A percentile compares a stretch with the other conserved stretches of the same genome.
Evolutionary conservation across 2,329 filamentous ascomycete species (phyloP).

Genomic region (Beauveria sp.): DNA sequence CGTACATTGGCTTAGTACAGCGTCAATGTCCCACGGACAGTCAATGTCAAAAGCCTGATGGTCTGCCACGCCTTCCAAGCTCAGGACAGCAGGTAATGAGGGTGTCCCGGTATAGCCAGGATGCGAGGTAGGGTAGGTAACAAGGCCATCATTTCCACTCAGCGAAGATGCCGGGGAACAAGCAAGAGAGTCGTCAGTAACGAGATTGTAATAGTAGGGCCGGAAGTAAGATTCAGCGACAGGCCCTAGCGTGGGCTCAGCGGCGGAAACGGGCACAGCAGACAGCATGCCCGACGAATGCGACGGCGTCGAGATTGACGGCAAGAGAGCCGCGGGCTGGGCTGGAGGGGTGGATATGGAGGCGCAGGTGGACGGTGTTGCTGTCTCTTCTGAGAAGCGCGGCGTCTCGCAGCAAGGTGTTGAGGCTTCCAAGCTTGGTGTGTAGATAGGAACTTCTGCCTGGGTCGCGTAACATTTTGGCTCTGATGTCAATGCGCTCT

Average conservation of each 20-base stretch:
- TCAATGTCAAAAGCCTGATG: conserved; percentile 18
- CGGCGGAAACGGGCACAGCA: neutral
- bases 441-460: neutral
- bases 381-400: neutral
- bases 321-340: conserved; percentile 4
- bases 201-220: neutral
- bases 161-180: neutral
- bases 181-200: neutral
- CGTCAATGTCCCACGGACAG: conserved; percentile 18
- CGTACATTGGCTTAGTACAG: conserved; percentile 14
- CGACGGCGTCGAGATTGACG: neutral
- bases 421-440: neutral
- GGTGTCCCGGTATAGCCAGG: conserved; percentile 10
- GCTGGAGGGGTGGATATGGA: neutral
- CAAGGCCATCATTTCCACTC: neutral
- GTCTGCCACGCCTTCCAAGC: conserved; percentile 14
- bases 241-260: neutral
- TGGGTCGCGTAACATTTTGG: neutral
- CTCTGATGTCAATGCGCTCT: neutral
- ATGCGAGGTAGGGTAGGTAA: neutral
- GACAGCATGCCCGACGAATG: neutral
- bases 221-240: neutral
- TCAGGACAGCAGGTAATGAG: conserved; percentile 11
- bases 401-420: neutral
- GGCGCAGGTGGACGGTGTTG: neutral